Conservation (phyloP, 306 rosid species). For the Citrullus colocynthis region DNA sequence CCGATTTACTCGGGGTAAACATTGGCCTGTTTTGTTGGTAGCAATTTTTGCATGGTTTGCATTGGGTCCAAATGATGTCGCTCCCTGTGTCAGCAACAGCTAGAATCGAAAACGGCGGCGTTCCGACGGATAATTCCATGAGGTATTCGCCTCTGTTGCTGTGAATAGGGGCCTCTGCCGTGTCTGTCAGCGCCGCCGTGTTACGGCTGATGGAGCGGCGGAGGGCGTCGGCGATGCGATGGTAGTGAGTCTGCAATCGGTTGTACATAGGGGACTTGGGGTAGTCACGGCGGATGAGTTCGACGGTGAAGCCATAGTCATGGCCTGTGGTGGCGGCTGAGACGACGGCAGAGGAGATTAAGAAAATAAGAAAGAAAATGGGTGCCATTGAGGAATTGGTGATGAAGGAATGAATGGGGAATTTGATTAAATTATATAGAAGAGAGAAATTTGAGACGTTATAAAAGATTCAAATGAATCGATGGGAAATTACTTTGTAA, state of each 20-base stretch:
- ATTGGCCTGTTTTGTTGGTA: slow-evolving; percentile 25
- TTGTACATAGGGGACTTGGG: slow-evolving; percentile 28
- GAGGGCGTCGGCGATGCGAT: slow-evolving; percentile 16
- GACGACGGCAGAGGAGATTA: neutral
- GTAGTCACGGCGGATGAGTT: slow-evolving; percentile 44
- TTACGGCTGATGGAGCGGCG: slow-evolving; percentile 20
- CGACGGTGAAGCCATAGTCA: slow-evolving; percentile 18
- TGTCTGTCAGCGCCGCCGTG: neutral
- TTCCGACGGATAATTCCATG: slow-evolving; percentile 31
- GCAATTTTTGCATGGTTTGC: slow-evolving; percentile 31
- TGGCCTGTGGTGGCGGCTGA: neutral
- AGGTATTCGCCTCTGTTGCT: slow-evolving; percentile 19
- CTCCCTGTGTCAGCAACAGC: slow-evolving; percentile 56
- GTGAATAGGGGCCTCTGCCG: neutral
- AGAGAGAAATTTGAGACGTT: neutral
- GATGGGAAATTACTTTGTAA: neutral
- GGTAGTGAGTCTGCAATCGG: slow-evolving; percentile 12
- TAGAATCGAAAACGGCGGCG: slow-evolving; percentile 23
- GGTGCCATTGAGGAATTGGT: neutral
- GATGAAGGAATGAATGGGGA: neutral
- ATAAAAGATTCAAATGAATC: neutral
- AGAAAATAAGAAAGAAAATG: neutral
- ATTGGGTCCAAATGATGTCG: slow-evolving; percentile 43
- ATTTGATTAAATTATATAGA: neutral
- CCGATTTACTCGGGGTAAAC: slow-evolving; percentile 31